Percentiles rank a stretch among this genome's conserved stretches.
Conservation (phyloP, 225 moss, liverwort and hornwort species). For the Thuidium tamariscinum region DNA sequence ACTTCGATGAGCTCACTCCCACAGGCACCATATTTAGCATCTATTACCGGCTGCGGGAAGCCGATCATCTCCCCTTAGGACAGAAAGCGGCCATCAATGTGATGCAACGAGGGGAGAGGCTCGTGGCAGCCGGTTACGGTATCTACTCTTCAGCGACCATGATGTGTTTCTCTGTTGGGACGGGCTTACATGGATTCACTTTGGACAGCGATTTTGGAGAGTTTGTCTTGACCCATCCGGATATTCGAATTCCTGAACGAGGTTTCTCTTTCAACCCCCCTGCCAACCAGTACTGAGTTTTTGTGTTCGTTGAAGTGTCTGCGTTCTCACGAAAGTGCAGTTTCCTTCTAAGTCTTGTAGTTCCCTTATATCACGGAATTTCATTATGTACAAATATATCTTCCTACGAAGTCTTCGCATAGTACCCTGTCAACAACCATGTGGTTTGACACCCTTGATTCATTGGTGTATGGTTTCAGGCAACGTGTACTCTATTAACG, state of each 20-base stretch:
- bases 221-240: constrained; percentile 85
- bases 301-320: background rate
- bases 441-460: background rate
- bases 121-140: constrained; percentile 80
- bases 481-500: constrained; percentile 36
- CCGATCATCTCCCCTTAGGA: constrained; percentile 40
- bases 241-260: constrained; percentile 81
- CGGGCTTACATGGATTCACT: constrained; percentile 77
- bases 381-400: background rate
- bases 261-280: constrained; percentile 20
- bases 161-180: constrained; percentile 64
- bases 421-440: background rate
- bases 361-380: background rate
- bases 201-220: constrained; percentile 71
- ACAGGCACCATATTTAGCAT: constrained; percentile 92
- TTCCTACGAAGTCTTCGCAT: background rate
- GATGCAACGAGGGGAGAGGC: constrained; percentile 69
- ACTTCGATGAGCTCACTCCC: constrained; percentile 85
- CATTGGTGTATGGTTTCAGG: constrained; percentile 15
- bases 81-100: constrained; percentile 72
- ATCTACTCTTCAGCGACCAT: constrained; percentile 92
- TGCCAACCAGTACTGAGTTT: background rate
- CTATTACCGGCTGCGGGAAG: constrained; percentile 54
- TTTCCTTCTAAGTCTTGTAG: background rate
- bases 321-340: background rate